Base-by-base conservation (phyloP, 257 asterid genomes). In the Nicotiana attenuata region DNA sequence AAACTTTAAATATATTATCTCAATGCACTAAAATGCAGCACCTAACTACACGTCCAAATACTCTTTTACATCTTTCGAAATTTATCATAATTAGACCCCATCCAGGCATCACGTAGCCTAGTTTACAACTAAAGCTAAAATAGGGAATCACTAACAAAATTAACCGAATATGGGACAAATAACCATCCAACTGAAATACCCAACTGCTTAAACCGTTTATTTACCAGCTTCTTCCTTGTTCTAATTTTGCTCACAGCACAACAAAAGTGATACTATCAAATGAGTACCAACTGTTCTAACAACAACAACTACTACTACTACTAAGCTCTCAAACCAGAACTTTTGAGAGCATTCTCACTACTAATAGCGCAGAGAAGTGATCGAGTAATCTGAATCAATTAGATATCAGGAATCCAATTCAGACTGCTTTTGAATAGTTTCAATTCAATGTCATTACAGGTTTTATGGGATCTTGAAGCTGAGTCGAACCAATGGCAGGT, bases 101-200 rank as follows among this genome's bases (percentile, higher is more conserved):
- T 13, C 60, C 31, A 73, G 61, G 61, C 78, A 20, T 73, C 97
- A 92, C 97, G 89, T 92, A 95, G 94, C 85, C 89, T 85, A 65
- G 91, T n/a, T n/a, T n/a, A n/a, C 28, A 26, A 26, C 28, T 26
- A 26, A 26, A 26, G 1, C 28, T 26, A 26, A 26, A 26, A 26
- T 26, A 26, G 28, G 28, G 28, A 26, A 26, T 26, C 28, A 26
- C 28, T 26, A 26, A 26, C 28, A 26, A 1, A 26, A 26, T 1
- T 26, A 26, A 26, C 28, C 28, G 28, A 26, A 26, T 26, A 26
- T 26, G 28, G 28, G 28, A 26, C 28, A 26, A 26, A 26, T 55
- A 56, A 56, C 14, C 3, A 5, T 59, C 10, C 28, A n/a, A n/a
- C 28, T 20, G 5, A n/a, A n/a, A n/a, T n/a, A 59, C 28, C 28